phyloP scores from a whole-genome alignment of 108 stramenopile genomes.

The Stephanodiscus minutulus region DNA sequence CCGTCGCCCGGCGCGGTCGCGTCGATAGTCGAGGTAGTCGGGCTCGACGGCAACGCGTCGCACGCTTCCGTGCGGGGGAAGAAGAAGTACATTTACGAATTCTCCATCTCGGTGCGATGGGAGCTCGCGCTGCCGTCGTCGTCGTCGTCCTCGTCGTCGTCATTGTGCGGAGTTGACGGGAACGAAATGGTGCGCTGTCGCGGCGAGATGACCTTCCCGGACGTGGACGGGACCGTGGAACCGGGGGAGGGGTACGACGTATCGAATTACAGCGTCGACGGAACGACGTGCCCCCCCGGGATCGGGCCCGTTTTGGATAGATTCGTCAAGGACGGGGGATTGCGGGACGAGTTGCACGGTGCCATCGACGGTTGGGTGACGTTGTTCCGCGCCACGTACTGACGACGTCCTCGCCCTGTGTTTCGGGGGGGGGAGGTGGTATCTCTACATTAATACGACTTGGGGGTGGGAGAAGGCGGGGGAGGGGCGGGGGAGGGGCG shows the following conservation, averaged over 20 bases:
- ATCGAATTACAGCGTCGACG: constrained; percentile 66
- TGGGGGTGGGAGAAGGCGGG: no score
- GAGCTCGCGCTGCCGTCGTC: constrained; percentile 30
- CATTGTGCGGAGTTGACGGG: no score
- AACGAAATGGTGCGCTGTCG: constrained; percentile 46
- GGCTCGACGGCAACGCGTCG: constrained; percentile 83
- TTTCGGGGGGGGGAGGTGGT: no score
- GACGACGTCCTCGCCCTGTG: no score
- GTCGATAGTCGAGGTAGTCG: constrained; percentile 38
- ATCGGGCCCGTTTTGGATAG: constrained; percentile 68
- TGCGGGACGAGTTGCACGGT: constrained; percentile 66
- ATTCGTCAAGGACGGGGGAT: constrained; percentile 76
- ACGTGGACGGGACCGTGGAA: constrained; percentile 84
- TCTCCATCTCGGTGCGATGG: constrained; percentile 71
- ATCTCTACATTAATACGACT: no score
- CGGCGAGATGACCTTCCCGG: constrained; percentile 72
- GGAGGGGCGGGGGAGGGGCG: no score
- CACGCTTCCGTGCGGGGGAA: constrained; percentile 90
- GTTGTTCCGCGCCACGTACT: constrained; percentile 68
- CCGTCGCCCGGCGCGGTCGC: constrained; percentile 69
- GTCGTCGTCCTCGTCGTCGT: no score
- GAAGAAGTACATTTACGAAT: constrained; percentile 91
- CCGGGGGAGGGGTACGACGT: constrained; percentile 84
- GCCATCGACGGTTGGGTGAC: constrained; percentile 81
- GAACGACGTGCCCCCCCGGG: constrained; percentile 42